Conservation (phyloP, 1,284 basidiomycete genomes). For the Microstroma glucosiphilum region DNA sequence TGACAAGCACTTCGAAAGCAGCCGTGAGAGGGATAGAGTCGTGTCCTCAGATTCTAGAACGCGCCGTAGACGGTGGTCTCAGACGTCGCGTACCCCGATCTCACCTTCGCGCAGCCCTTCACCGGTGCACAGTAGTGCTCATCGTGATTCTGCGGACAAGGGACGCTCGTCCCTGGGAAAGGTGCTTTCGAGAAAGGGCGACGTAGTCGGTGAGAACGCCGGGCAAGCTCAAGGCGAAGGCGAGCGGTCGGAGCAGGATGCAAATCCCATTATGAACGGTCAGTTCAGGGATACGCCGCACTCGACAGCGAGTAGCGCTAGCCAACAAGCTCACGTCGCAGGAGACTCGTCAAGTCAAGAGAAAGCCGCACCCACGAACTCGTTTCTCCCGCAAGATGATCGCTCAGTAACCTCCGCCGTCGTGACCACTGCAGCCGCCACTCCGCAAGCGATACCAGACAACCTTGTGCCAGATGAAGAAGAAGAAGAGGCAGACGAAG, state of each 20-base stretch:
- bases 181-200: no score
- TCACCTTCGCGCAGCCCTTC: no score
- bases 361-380: not conserved
- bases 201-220: no score
- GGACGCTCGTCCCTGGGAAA: no score
- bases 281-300: not conserved
- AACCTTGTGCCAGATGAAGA: not conserved
- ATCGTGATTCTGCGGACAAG: no score
- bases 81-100: no score
- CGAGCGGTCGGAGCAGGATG: not conserved
- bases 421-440: not conserved
- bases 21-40: no score
- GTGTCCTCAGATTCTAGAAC: no score
- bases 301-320: not conserved
- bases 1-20: no score
- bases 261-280: not conserved
- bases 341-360: not conserved
- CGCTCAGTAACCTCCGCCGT: not conserved
- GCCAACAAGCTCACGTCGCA: not conserved
- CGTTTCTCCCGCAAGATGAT: not conserved
- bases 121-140: no score
- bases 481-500: not conserved
- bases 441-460: not conserved
- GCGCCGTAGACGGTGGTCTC: no score
- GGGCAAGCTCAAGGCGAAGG: no score